These are phyloP conservation scores for Schizophyllum amplum DNA, from an alignment of 1,284 basidiomycete species.

Conservation along the genomic window DNA sequence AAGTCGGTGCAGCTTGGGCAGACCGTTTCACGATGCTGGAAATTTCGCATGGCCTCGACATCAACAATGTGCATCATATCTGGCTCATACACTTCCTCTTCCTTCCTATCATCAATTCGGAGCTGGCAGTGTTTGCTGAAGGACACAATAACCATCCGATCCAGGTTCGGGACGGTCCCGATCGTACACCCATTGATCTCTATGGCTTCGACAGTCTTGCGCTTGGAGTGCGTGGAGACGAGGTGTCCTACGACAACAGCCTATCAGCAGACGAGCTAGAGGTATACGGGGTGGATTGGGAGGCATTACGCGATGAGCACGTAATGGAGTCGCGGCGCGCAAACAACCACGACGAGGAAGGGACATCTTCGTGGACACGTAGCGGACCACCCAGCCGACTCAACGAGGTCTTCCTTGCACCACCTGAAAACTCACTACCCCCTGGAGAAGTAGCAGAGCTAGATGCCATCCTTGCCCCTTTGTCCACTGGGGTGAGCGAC, in stretches of 20 bases:
- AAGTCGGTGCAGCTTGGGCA: slow-evolving; percentile 18
- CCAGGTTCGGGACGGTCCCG: slow-evolving; percentile 8
- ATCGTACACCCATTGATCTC: slow-evolving; percentile 17
- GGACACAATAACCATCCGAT: slow-evolving; percentile 22
- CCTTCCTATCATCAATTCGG: slow-evolving; percentile 17
- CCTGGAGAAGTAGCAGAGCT: no score
- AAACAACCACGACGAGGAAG: no score
- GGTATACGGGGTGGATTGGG: slow-evolving; percentile 21
- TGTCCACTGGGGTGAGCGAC: no score
- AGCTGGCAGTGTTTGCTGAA: no score
- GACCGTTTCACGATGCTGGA: slow-evolving; percentile 17
- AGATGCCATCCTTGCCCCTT: no score
- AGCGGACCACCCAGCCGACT: no score
- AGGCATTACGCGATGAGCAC: slow-evolving; percentile 11
- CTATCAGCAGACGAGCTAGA: slow-evolving; percentile 17
- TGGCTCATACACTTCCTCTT: slow-evolving; percentile 23
- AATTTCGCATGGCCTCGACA: slow-evolving; percentile 16
- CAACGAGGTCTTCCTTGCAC: no score
- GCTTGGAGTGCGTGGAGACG: slow-evolving; percentile 15
- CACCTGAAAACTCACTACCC: no score
- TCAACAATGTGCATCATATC: slow-evolving; percentile 16
- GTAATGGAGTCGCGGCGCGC: no score
- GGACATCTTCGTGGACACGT: no score
- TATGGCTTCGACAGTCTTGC: slow-evolving; percentile 19
- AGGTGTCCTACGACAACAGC: not conserved